Conservation (phyloP, 176 grass and related monocot species). For the Cocos nucifera region DNA sequence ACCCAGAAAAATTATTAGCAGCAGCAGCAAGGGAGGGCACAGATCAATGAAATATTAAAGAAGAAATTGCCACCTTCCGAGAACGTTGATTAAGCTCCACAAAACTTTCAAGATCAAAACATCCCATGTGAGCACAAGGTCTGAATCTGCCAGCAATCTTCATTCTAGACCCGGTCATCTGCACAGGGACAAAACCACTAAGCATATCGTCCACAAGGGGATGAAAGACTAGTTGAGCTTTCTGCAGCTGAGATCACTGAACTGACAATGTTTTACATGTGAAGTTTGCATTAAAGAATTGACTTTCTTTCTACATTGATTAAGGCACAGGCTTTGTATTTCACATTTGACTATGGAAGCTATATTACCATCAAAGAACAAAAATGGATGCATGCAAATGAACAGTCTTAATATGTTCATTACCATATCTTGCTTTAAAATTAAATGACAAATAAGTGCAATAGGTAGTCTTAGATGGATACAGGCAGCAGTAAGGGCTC, state of each 20-base stretch:
- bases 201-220: neutral
- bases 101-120: constrained; percentile 97
- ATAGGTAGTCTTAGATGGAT: no score
- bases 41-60: neutral
- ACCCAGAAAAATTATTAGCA: constrained; percentile 22
- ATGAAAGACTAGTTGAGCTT: constrained; percentile 2
- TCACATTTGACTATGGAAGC: no score
- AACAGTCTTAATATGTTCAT: no score
- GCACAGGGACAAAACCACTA: constrained; percentile 14
- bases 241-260: neutral
- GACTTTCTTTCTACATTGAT: no score
- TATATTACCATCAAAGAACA: no score
- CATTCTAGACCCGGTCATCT: constrained; percentile 93
- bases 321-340: no score
- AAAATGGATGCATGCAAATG: no score
- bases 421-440: no score
- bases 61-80: constrained; percentile 58
- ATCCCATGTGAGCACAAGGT: constrained; percentile 81
- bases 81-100: constrained; percentile 96
- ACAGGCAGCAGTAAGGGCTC: no score
- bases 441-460: no score
- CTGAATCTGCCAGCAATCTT: constrained; percentile 85
- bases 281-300: no score
- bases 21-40: constrained; percentile 3
- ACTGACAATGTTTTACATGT: no score